Evolutionary conservation across 345 rosid species (phyloP), one percentile per base, ranked within the genome.

Genomic region (Syzygium oleosum): DNA sequence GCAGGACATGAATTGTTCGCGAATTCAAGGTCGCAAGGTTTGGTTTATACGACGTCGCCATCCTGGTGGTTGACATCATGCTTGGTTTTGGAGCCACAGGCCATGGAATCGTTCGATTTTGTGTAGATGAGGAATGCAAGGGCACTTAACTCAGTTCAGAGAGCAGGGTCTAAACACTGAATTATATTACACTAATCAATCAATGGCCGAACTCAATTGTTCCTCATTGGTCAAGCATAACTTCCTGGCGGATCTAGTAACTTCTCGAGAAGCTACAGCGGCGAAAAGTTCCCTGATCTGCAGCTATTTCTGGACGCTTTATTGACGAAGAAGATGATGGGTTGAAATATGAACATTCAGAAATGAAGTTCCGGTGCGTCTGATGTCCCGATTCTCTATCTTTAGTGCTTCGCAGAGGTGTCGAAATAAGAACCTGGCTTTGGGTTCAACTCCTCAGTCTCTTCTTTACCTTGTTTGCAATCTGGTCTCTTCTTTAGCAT

Each of bases 61-160:
- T 97, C 90, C 90, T 94, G 93, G 99, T 96, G 87, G 99, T 97
- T 65, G 99, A 96, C 93, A 93, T 97, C 73, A 97, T 94, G 97
- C 97, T 94, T 85, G 98, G 97, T 49, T 93, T 93, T 95, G 83
- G 95, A 95, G 89, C 99, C 95, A 19, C 98, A 97, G 87, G 95
- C 98, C 63, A 95, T 95, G 78, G 99, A 97, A 87, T 97, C 98
- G 49, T 95, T 96, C 56, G 94, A 97, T 93, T 98, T 96, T 53
- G 87, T 95, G 90, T 93, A 90, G 90, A 95, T 94, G 97, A 96
- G 97, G 94, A 90, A 95, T 88, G 94, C 97, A 6, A 95, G 94
- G 87, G 99, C 90, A 95, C 84, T 90, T 91, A 85, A 94, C 95
- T 85, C 93, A 95, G 90, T 95, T 97, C 92, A 91, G 93, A 94